phyloP scores from a whole-genome alignment of 169 alveolate genomes.

The Plasmodium adleri region DNA sequence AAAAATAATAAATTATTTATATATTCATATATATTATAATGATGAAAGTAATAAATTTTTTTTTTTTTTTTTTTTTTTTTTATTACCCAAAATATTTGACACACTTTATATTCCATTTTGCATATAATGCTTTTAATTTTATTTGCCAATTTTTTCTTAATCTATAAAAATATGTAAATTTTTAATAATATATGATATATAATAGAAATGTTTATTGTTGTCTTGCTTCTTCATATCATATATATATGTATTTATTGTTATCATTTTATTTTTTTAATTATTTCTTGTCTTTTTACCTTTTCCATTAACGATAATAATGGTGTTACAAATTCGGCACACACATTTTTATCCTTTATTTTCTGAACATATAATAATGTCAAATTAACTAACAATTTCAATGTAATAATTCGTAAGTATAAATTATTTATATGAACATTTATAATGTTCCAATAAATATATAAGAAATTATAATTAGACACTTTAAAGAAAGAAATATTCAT shows the following conservation, averaged over 20 bases:
- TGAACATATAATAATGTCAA: slow-evolving; percentile 40
- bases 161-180: slow-evolving; percentile 9
- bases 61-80: too few relatives aligned
- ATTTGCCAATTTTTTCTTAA: slow-evolving; percentile 58
- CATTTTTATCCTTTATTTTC: slow-evolving; percentile 24
- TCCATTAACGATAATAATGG: slow-evolving; percentile 29
- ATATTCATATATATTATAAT: neutral
- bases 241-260: neutral
- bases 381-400: slow-evolving; percentile 39
- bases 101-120: slow-evolving; percentile 75
- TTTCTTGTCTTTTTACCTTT: slow-evolving; percentile 6
- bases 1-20: neutral
- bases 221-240: neutral
- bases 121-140: slow-evolving; percentile 43
- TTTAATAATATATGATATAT: too few relatives aligned
- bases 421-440: slow-evolving; percentile 70
- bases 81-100: slow-evolving; percentile 74
- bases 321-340: neutral
- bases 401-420: slow-evolving; percentile 47
- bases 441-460: slow-evolving; percentile 56
- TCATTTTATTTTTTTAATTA: neutral
- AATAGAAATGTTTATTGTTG: too few relatives aligned
- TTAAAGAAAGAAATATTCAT: slow-evolving; percentile 47
- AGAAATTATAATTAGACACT: slow-evolving; percentile 36
- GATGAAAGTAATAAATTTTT: neutral